Percentiles rank a stretch among this genome's conserved stretches.
Evolutionary conservation across 1,284 basidiomycete genomes (phyloP).

Genomic region (Trametes polyzona): DNA sequence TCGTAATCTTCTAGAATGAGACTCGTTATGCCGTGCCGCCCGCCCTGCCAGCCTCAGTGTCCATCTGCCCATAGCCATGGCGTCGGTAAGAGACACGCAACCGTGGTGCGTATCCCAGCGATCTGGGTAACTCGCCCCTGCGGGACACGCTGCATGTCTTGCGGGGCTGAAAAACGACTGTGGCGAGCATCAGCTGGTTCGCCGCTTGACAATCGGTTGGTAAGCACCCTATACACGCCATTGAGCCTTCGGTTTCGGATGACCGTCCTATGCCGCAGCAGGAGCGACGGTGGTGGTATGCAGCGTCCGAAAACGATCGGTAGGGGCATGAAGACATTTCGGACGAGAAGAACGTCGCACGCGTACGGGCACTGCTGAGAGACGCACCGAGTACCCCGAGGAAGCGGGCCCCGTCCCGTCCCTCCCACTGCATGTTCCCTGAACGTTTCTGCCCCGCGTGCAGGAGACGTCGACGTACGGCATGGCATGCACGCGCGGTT

Average conservation of each 20-base stretch:
- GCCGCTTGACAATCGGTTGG: not conserved
- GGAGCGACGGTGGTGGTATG: too few relatives aligned
- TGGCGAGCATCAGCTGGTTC: not conserved
- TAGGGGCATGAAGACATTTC: too few relatives aligned
- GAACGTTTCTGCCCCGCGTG: too few relatives aligned
- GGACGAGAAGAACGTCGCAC: too few relatives aligned
- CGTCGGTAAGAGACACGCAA: not conserved
- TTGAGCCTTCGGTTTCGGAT: not conserved
- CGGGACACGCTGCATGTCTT: not conserved
- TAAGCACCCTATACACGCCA: not conserved
- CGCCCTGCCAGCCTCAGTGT: not conserved
- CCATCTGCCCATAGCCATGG: not conserved
- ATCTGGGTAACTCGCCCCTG: not conserved
- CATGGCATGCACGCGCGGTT: too few relatives aligned
- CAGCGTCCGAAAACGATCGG: too few relatives aligned
- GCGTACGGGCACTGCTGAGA: not conserved
- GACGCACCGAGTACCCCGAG: constrained; percentile 1
- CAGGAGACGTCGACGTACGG: too few relatives aligned
- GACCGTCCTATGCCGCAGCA: not conserved
- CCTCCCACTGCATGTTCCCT: not conserved
- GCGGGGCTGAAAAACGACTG: not conserved
- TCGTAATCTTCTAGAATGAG: constrained; percentile 10
- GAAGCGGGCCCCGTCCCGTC: not conserved
- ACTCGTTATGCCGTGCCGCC: too few relatives aligned
- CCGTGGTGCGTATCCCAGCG: constrained; percentile 4